A percentile compares a stretch with the other conserved stretches of the same genome.
Conservation (phyloP, 169 alveolate species). For the Cryptosporidium bovis region DNA sequence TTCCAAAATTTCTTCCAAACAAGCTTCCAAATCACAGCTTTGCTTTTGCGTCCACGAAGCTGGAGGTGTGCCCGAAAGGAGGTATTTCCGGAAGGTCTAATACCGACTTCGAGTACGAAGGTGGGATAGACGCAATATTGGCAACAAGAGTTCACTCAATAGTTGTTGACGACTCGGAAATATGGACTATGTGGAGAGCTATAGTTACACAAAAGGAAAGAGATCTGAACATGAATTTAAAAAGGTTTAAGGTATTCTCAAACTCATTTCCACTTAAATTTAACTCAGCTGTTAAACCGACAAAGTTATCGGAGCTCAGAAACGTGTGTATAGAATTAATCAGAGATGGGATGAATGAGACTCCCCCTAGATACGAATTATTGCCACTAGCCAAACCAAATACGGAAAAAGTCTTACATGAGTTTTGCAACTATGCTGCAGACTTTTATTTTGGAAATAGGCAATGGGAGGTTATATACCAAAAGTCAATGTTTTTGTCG, state of each 20-base stretch:
- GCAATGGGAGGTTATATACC: constrained; percentile 40
- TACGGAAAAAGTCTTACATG: constrained; percentile 41
- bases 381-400: constrained; percentile 67
- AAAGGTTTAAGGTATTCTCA: constrained; percentile 47
- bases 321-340: constrained; percentile 38
- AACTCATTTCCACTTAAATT: constrained; percentile 41
- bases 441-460: constrained; percentile 67
- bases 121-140: constrained; percentile 13
- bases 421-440: constrained; percentile 70
- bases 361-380: constrained; percentile 56
- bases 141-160: not conserved
- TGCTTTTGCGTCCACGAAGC: constrained; percentile 27
- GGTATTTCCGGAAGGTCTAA: not conserved
- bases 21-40: constrained; percentile 55
- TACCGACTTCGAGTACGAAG: constrained; percentile 31
- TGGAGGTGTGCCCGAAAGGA: constrained; percentile 28
- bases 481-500: not conserved
- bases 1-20: constrained; percentile 40
- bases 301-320: constrained; percentile 32
- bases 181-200: constrained; percentile 74
- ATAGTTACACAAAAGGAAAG: constrained; percentile 59
- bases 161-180: constrained; percentile 62
- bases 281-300: constrained; percentile 42
- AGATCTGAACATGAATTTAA: constrained; percentile 48
- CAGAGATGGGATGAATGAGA: constrained; percentile 51